These are phyloP conservation scores for Penicillium concentricum DNA, from an alignment of 2,329 filamentous ascomycete species.

Conservation along the genomic window DNA sequence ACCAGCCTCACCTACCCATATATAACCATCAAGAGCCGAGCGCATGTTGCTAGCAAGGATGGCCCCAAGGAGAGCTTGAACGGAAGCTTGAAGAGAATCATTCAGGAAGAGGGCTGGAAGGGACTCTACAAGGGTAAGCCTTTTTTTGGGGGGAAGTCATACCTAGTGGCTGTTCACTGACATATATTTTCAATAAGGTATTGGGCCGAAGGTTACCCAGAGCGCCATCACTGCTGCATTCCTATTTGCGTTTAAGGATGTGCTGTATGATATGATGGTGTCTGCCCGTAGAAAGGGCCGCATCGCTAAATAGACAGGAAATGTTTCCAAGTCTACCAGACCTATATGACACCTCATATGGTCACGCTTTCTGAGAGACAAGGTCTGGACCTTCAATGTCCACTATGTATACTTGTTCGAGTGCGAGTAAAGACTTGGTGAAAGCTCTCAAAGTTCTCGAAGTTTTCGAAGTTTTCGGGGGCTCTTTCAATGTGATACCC, in stretches of 20 bases:
- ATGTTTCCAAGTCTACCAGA: background rate
- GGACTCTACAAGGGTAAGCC: constrained; percentile 86
- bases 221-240: constrained; percentile 95
- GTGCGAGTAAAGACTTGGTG: background rate
- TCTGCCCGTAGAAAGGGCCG: constrained; percentile 32
- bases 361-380: background rate
- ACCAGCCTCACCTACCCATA: constrained; percentile 96
- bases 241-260: constrained; percentile 97
- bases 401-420: background rate
- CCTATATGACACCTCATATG: background rate
- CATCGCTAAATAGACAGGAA: constrained; percentile 30
- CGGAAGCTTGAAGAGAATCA: constrained; percentile 72
- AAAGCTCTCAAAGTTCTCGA: background rate
- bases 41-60: constrained; percentile 82
- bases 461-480: background rate
- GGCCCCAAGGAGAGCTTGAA: constrained; percentile 79
- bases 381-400: background rate
- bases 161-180: background rate
- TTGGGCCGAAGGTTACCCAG: constrained; percentile 94
- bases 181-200: constrained; percentile 57
- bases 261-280: constrained; percentile 68
- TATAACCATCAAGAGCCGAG: constrained; percentile 96
- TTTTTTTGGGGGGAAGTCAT: background rate
- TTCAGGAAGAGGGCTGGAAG: constrained; percentile 84
- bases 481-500: background rate